A percentile compares a stretch with the other conserved stretches of the same genome.
These are phyloP conservation scores for Xylogone sp. DNA, from an alignment of 2,329 filamentous ascomycete genomes.

Conservation along the genomic window DNA sequence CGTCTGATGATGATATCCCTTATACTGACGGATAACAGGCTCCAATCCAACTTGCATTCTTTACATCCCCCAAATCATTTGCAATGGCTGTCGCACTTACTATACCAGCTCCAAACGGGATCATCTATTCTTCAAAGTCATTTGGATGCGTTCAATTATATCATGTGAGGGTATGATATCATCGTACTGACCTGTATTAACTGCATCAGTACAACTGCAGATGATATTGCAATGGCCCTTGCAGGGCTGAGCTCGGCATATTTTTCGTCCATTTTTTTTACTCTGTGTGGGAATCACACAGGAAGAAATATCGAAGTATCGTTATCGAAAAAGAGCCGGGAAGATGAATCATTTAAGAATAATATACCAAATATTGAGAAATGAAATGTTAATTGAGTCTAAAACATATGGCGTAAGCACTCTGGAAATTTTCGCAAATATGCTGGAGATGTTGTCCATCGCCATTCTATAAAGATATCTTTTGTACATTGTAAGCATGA, in stretches of 20 bases:
- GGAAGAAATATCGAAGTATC: neutral
- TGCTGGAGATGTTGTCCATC: too few species aligned
- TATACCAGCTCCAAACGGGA: neutral
- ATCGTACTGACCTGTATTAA: neutral
- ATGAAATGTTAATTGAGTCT: too few species aligned
- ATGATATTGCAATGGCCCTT: neutral
- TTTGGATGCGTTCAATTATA: neutral
- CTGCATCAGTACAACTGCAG: neutral
- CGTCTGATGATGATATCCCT: neutral
- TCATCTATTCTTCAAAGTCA: neutral
- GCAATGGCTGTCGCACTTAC: neutral
- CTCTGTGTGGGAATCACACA: neutral
- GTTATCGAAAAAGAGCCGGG: too few species aligned
- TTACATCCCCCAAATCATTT: neutral
- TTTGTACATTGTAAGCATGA: neutral
- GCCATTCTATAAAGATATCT: neutral
- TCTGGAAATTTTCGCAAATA: too few species aligned
- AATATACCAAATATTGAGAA: too few species aligned
- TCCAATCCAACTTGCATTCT: constrained; percentile 33
- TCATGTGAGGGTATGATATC: neutral
- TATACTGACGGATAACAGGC: constrained; percentile 34
- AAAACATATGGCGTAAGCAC: too few species aligned
- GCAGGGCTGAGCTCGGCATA: neutral
- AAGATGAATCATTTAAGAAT: too few species aligned
- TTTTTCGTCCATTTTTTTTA: neutral